Base-by-base conservation (phyloP, 148 eudicot species). In the Beta vulgaris region DNA sequence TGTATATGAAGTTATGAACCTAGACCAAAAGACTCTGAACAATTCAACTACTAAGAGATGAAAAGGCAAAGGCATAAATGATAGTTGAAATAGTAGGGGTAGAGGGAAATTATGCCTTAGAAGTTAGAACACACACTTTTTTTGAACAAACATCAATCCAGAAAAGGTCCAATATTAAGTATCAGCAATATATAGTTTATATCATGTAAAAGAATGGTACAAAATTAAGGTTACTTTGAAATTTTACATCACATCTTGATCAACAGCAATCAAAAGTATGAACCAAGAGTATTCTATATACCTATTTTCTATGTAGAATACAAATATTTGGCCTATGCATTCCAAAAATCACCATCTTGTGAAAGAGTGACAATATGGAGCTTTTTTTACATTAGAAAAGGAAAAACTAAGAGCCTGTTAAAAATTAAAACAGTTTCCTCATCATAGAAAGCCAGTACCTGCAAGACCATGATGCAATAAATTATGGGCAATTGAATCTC, bases 401-500 rank as follows among this genome's bases (percentile, higher is more conserved):
- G 57, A 0, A 4, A 25, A 37, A n/a, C n/a, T n/a, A 54, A 51
- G 34, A 31, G 29, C 11, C 25, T 66, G n/a, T n/a, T n/a, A 36
- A 25, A 34, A 64, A 37, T 19, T 44, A 19, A 75, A n/a, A 25
- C 70, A 21, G 15, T 28, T 37, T 40, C 19, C 28, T 37, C 62
- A 85, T 51, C 79, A 87, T 53, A 87, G 74, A 75, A 91, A 88
- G 0, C 97, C 88, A 76, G 98, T 91, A 44, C 97, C 98, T 25
- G 90, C 97, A 84, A 87, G 94, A 37, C 88, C 91, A 84, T 89
- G 94, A 78, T 91, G 97, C 87, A 93, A 55, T 16, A 93, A 82
- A 77, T 93, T 87, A 81, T 89, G 98, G 42, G 98, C 97, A 46
- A 93, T 91, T 0, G 90, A 54, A 79, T 93, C 98, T 77, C 98